phyloP scores from a whole-genome alignment of 2,329 filamentous ascomycete species.

The Stagonosporopsis rhizophila region DNA sequence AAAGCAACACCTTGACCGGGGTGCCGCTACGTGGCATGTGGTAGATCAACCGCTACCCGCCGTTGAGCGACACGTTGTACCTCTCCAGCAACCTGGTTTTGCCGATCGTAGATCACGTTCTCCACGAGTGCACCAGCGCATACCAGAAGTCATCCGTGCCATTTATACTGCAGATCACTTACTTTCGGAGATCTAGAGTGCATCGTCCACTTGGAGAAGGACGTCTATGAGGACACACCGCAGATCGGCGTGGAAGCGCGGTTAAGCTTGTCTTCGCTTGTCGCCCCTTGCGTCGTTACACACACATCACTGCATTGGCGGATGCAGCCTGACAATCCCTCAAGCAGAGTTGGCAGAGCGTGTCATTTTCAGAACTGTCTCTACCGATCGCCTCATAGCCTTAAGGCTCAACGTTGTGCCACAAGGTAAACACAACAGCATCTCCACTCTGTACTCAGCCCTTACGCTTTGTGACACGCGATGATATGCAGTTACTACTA shows the following conservation, averaged over 20 bases:
- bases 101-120: slow-evolving; percentile 10
- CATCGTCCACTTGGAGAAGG: not conserved
- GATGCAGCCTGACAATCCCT: slow-evolving; percentile 2
- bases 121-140: slow-evolving; percentile 8
- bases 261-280: slow-evolving; percentile 9
- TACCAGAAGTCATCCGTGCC: not conserved
- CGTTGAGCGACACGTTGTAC: slow-evolving; percentile 14
- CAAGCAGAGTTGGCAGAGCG: slow-evolving; percentile 1
- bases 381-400: slow-evolving; percentile 16
- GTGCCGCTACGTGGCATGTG: slow-evolving; percentile 8
- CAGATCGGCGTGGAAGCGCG: not conserved
- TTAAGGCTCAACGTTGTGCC: slow-evolving; percentile 7
- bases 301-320: slow-evolving; percentile 12
- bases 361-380: slow-evolving; percentile 3
- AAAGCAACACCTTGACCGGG: not conserved
- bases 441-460: not conserved
- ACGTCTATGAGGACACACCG: not conserved
- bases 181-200: not conserved
- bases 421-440: slow-evolving; percentile 18
- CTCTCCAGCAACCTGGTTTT: slow-evolving; percentile 9
- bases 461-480: slow-evolving; percentile 16
- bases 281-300: slow-evolving; percentile 17
- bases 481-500: not conserved
- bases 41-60: not conserved
- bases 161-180: not conserved